Base-by-base conservation (phyloP, 192 early-diverging fungal species). In the Backusella tuberculispora region DNA sequence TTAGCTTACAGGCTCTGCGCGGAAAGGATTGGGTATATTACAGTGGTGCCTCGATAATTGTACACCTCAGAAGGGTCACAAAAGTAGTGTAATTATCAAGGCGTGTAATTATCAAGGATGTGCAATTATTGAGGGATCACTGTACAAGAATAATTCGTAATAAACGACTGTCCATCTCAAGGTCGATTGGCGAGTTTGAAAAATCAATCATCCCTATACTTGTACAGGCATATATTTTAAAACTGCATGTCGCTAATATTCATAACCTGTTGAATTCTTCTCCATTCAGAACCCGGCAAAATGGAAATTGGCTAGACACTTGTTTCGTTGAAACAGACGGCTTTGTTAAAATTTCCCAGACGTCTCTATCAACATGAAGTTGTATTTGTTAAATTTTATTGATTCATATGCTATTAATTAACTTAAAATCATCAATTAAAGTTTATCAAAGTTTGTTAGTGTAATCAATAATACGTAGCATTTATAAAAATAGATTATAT, bases 201-300 rank as follows among this genome's bases (percentile, higher is more conserved):
- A 34, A 66, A 66, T 66, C 64, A 37, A 38, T 66, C 17, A 66
- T 66, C 6, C 64, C 37, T 5, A 66, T 66, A 66, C 64, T 66
- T 66, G 64, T 66, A 66, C 64, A 66, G 64, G 34, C 64, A 66
- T 66, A 66, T 38, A 26, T 66, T 66, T 66, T 66, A 34, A 26
- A 66, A 38, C 64, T 66, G 10, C 64, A 66, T 37, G 34, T 66
- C 26, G 64, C 26, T 66, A 34, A 66, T 66, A 66, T 66, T 5
- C 26, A 66, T 66, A 17, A 38, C 64, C 64, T 66, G 37, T 38
- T 66, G 64, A 66, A 66, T 66, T 66, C 64, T 37, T 37, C 64
- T 37, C 17, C 34, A 38, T 8, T 9, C 64, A 66, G 37, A 34
- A 38, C 64, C 21, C 34, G 7, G 26, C 26, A 66, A 38, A 38